Evolutionary conservation across 768 basidiomycete species (phyloP).

Genomic region (Suillus paluster): DNA sequence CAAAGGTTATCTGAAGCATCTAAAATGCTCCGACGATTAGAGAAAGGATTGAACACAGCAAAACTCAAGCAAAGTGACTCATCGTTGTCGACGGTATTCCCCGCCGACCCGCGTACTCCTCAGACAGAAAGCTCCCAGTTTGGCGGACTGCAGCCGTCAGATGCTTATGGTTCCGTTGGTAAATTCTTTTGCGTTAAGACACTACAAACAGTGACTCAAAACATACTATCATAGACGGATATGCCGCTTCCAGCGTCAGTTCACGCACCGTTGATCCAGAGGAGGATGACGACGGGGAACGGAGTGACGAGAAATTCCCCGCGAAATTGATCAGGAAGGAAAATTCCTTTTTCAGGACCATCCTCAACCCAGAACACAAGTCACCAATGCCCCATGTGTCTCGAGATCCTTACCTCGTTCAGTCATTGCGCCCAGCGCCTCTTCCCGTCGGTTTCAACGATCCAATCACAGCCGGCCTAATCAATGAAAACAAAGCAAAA

Average conservation of each 20-base stretch:
- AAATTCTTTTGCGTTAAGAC: not conserved
- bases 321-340: conserved; percentile 76
- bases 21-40: conserved; percentile 85
- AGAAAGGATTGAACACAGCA: conserved; percentile 79
- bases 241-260: conserved; percentile 21
- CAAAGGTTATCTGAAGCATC: conserved; percentile 83
- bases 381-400: conserved; percentile 36
- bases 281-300: conserved; percentile 70
- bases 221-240: conserved; percentile 10
- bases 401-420: conserved; percentile 42
- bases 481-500: conserved; percentile 71
- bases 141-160: conserved; percentile 33
- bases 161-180: conserved; percentile 35
- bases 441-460: conserved; percentile 53
- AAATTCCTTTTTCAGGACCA: conserved; percentile 83
- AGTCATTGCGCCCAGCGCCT: conserved; percentile 38
- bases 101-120: conserved; percentile 32
- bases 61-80: conserved; percentile 67
- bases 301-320: conserved; percentile 71
- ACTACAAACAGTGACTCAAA: not conserved
- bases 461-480: conserved; percentile 72
- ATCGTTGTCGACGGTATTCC: conserved; percentile 36
- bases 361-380: conserved; percentile 73
- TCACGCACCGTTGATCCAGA: conserved; percentile 43
- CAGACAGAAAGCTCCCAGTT: conserved; percentile 30